Base-by-base conservation (phyloP, 2,329 filamentous ascomycete genomes). In the Pezicula radicicola region DNA sequence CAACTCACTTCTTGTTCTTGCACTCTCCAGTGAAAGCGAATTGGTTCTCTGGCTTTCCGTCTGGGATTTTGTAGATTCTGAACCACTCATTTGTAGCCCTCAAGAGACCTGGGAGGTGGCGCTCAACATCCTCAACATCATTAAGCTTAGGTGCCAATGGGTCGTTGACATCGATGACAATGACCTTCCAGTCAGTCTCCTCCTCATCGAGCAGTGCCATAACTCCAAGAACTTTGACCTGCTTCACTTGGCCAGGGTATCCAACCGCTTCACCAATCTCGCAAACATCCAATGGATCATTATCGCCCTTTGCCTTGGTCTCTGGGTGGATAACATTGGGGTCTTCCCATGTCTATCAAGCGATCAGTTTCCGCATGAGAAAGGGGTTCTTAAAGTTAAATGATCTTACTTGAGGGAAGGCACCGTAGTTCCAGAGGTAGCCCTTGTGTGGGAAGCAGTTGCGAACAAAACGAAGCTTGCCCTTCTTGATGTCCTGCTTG, bases 401-500 rank as follows among this genome's bases (percentile, higher is more conserved):
- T 33, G 57, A 52, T 49, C 81, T 70, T 81, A 94, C 91, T 81
- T 94, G 91, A 67, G 94, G 94, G 87, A 99, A 97, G 75, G 92
- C 92, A 79, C 94, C 94, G 78, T 99, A 99, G 85, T 99, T 99
- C 94, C 94, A 99, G 67, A 99, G 90, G 78, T 99, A 99, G 63
- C 94, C 94, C 85, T 99, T 97, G 88, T 99, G 94, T 67, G 94
- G 94, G 85, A 99, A 99, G 87, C 94, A 99, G 88, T 99, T 99
- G 79, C 94, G 91, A 72, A 99, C 94, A 73, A 88, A 99, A 70
- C 94, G 90, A 68, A 97, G 91, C 85, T 97, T 97, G 84, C 93
- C 94, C 84, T 99, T 97, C 89, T 99, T 97, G 75, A 85, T 84
- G 74, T 99, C 94, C 81, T 99, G 94, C 87, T 97, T 97, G 81